A percentile compares a stretch with the other conserved stretches of the same genome.
Conservation (phyloP, 176 grass and related monocot species). For the Oryza coarctata region DNA sequence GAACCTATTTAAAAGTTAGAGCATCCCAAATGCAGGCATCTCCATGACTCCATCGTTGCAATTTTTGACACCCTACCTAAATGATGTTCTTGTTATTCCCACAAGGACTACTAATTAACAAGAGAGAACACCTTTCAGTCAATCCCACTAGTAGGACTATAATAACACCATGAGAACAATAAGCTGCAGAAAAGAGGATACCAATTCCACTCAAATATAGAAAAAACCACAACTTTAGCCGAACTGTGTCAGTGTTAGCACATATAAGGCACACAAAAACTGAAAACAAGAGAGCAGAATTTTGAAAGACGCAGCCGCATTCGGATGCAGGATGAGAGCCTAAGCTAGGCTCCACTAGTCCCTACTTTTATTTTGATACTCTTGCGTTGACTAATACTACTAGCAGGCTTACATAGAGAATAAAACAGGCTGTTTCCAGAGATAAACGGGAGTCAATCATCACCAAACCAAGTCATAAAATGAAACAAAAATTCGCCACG, state of each 20-base stretch:
- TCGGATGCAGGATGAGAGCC: neutral
- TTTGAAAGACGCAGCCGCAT: too few species aligned
- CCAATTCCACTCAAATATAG: neutral
- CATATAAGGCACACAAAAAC: neutral
- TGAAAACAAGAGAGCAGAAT: neutral
- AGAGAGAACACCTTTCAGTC: neutral
- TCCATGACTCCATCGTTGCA: neutral
- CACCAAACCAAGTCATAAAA: neutral
- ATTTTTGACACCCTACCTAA: neutral
- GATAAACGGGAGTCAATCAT: neutral
- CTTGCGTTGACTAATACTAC: constrained; percentile 26
- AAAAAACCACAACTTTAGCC: neutral
- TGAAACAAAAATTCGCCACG: neutral
- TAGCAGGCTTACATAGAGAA: neutral
- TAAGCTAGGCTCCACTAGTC: neutral
- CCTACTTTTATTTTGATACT: neutral
- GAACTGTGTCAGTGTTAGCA: neutral
- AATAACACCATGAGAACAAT: constrained; percentile 10
- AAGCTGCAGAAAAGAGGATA: neutral
- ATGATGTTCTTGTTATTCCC: neutral
- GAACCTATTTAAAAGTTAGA: neutral
- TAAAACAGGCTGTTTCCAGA: neutral
- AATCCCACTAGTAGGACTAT: neutral
- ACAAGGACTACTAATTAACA: neutral
- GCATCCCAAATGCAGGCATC: neutral